Percentiles rank a stretch among this genome's conserved stretches.
Conservation (phyloP, 2,329 filamentous ascomycete species). For the Penicillium concentricum region DNA sequence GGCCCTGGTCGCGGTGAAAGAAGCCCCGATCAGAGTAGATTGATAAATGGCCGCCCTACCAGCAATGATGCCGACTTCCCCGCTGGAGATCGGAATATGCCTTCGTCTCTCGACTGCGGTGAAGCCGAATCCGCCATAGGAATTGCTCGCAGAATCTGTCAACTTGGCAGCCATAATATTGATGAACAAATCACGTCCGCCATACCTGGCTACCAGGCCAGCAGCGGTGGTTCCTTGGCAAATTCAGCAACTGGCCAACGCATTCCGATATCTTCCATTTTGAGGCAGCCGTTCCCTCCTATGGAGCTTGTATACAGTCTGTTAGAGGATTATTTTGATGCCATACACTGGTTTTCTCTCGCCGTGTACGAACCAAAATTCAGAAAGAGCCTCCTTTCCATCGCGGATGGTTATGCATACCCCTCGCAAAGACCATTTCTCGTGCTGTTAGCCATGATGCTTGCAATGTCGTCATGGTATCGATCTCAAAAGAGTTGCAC, state of each 20-base stretch:
- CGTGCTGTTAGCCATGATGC: constrained; percentile 37
- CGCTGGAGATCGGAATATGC: not conserved
- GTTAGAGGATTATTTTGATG: constrained; percentile 43
- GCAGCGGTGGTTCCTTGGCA: constrained; percentile 2
- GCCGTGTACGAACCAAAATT: constrained; percentile 46
- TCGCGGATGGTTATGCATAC: constrained; percentile 36
- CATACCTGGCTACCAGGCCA: constrained; percentile 33
- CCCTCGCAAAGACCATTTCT: constrained; percentile 39
- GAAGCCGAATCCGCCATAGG: constrained; percentile 39
- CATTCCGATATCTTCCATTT: constrained; percentile 25
- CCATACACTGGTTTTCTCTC: constrained; percentile 48
- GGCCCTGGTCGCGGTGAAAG: not conserved
- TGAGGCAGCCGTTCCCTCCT: constrained; percentile 32
- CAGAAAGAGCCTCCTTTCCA: constrained; percentile 31
- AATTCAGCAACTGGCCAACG: constrained; percentile 18
- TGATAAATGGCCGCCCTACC: not conserved
- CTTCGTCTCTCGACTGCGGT: constrained; percentile 19
- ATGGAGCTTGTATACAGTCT: constrained; percentile 30
- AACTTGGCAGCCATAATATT: constrained; percentile 27
- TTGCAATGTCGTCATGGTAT: constrained; percentile 44
- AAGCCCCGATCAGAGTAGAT: not conserved
- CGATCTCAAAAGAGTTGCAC: constrained; percentile 22
- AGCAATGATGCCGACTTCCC: not conserved
- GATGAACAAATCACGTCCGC: constrained; percentile 35
- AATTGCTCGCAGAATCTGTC: constrained; percentile 35